Evolutionary conservation across 164 flowering plant genomes (phyloP).

Genomic region (Nymphaea thermarum): DNA sequence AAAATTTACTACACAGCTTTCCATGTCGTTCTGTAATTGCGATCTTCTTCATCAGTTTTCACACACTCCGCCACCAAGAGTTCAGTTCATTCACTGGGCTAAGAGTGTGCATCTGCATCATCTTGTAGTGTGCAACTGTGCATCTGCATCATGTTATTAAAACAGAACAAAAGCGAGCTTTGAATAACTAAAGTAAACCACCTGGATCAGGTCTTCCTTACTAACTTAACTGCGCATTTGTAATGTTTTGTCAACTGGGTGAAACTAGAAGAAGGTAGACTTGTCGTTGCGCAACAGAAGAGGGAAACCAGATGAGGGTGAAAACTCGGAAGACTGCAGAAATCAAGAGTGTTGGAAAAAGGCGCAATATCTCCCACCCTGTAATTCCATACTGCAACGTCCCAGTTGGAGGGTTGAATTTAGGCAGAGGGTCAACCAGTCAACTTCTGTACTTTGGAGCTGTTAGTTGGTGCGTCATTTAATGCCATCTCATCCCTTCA

Average conservation of each 20-base stretch:
- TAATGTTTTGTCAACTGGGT: too few relatives aligned
- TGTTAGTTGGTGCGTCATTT: neutral
- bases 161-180: neutral
- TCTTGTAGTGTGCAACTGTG: too few relatives aligned
- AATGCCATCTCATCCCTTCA: neutral
- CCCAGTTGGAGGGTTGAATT: neutral
- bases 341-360: neutral
- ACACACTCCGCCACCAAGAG: too few relatives aligned
- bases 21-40: too few relatives aligned
- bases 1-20: too few relatives aligned
- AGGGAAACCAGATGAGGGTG: too few relatives aligned
- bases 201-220: neutral
- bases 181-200: neutral
- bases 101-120: too few relatives aligned
- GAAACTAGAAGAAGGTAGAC: too few relatives aligned
- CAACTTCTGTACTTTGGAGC: neutral
- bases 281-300: too few relatives aligned
- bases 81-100: too few relatives aligned
- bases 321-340: neutral
- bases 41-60: too few relatives aligned
- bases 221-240: neutral
- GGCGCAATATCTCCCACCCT: neutral
- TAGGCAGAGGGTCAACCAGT: neutral
- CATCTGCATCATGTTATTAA: too few relatives aligned
- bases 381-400: neutral